Evolutionary conservation across 2,329 filamentous ascomycete species (phyloP), one percentile per base, ranked within the genome.

Genomic region (Penicillium polonicum): DNA sequence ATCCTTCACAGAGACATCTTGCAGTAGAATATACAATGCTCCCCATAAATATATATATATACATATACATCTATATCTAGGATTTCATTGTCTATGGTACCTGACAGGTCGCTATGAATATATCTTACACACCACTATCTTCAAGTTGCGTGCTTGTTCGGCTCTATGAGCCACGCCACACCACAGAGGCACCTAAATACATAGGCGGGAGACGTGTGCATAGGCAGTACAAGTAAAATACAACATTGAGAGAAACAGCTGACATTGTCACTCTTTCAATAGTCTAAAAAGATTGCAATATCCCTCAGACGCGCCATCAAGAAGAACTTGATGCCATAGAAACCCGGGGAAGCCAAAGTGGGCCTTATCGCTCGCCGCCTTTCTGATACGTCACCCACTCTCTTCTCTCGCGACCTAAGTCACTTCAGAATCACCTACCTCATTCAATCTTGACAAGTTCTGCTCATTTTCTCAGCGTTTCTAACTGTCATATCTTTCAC

Each of bases 371-470:
- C 65, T 65, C 60, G 66, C 68, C 65, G 66, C 61, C 65, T 66
- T 61, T 59, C 44, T 52, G 63, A 65, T 71, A 71, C 68, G 68
- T 70, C 68, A 71, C 67, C 65, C 57, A 59, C 53, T 51, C 29
- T 33, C 56, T 62, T 57, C 60, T 65, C 60, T 66, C 60, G 60
- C 45, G 31, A 60, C 33, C 46, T 41, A 55, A 39, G 52, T 52
- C 29, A 44, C 25, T 29, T 41, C 31, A 52, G 33, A 49, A 43
- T 33, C 31, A 42, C 29, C 19, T 25, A 29, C n/a, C 17, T 35
- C 10, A 21, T 21, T 35, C 33, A 46, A 36, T 38, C 19, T 33
- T 35, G 29, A 38, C 15, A 29, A 21, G 19, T 27, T 15, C 4
- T 19, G 3, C n/a, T 39, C 17, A 31, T 48, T 23, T 31, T 46